Conservation (phyloP, 2,329 filamentous ascomycete species). For the Colletotrichum noveboracense region DNA sequence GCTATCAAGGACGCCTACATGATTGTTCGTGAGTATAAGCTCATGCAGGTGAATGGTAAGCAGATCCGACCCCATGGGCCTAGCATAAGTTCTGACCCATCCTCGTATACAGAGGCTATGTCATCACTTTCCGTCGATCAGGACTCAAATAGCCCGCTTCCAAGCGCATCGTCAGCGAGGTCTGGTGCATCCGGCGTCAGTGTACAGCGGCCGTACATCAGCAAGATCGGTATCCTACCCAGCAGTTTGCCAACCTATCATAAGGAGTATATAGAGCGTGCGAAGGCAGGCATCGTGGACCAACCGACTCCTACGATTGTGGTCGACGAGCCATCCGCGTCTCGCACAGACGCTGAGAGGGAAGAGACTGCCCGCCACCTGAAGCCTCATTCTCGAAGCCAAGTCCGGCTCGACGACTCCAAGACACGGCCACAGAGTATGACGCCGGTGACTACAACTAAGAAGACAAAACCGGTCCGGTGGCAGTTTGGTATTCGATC, state of each 20-base stretch:
- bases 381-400: conserved; percentile 81
- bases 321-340: conserved; percentile 52
- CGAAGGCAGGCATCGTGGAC: conserved; percentile 57
- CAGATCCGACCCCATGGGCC: conserved; percentile 27
- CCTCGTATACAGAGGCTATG: conserved; percentile 31
- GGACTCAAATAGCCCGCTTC: conserved; percentile 51
- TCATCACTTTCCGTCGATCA: conserved; percentile 30
- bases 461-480: conserved; percentile 81
- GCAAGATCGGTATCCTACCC: conserved; percentile 89
- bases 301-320: conserved; percentile 46
- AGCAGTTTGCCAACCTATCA: conserved; percentile 92
- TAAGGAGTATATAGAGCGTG: conserved; percentile 84
- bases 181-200: conserved; percentile 57
- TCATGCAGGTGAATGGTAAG: conserved; percentile 95
- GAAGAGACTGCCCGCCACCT: conserved; percentile 81
- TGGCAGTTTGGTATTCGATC: conserved; percentile 99
- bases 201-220: conserved; percentile 66
- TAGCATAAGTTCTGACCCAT: not conserved
- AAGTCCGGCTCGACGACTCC: conserved; percentile 70
- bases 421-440: conserved; percentile 65
- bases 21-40: conserved; percentile 95
- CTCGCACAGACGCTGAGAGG: conserved; percentile 74
- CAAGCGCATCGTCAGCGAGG: conserved; percentile 59
- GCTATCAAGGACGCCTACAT: conserved; percentile 99
- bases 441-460: conserved; percentile 63